Evolutionary conservation across 768 basidiomycete species (phyloP), one percentile per base, ranked within the genome.

Genomic region (Rhodotorula taiwanensis): DNA sequence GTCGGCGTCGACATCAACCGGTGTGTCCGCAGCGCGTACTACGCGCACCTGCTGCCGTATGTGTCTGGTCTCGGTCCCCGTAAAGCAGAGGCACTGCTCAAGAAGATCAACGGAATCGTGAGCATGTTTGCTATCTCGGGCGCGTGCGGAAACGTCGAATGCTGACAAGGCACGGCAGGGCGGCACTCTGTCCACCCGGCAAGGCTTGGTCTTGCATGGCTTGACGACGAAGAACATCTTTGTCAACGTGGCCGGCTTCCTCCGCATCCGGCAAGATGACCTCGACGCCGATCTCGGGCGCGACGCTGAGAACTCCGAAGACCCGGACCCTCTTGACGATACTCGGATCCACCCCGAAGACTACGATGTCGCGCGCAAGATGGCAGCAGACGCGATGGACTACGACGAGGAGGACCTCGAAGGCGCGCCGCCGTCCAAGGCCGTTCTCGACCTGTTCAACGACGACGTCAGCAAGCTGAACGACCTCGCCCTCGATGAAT

Each of bases 321-420:
- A 83, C 58, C 82, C 86, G 14, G 95, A 99, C 75, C 89, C 93
- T 7, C 80, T 99, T 55, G 95, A 99, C 73, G 85, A 85, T 72
- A 98, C 93, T 42, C 88, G 95, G 25, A 89, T 99, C 56, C 95
- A 99, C 73, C 90, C 90, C 10, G 89, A 94, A 74, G 95, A 99
- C 76, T 99, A 98, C 73, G 93, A 97, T 69, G 81, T 98, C 43
- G 94, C 95, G 6, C 85, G 90, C 41, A 97, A 98, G 79, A 95
- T 99, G 92, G 94, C 94, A 42, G 88, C 89, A 25, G 92, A 97
- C 76, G 91, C 94, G 8, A 81, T 98, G 20, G 95, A 97, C 73
- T 81, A 90, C n/a, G 95, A 99, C 69, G 92, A 94, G 72, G 95
- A 98, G 75, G 95, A 99, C 77, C 81, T 91, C 39, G 88, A 88